A percentile compares a stretch with the other conserved stretches of the same genome.
These are phyloP conservation scores for Phytophthora chlamydospora DNA, from an alignment of 352 stramenopile genomes.

Conservation along the genomic window DNA sequence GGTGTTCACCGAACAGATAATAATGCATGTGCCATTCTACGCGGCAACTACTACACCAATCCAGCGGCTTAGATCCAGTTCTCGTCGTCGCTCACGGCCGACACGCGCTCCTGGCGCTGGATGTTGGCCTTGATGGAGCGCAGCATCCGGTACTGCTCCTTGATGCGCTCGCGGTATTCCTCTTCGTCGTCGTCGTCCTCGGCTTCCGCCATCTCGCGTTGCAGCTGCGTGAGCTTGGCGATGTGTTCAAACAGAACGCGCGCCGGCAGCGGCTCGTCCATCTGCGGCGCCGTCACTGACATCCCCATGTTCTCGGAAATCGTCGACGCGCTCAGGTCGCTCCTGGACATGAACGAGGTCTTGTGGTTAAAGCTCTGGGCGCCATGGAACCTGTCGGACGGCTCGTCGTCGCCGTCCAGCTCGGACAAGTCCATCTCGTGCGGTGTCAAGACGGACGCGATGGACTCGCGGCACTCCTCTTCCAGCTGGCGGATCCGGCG, in stretches of 20 bases:
- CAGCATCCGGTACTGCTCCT: constrained; percentile 63
- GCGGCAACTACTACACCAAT: constrained; percentile 15
- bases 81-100: constrained; percentile 17
- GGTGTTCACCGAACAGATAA: constrained; percentile 8
- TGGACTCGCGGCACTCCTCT: constrained; percentile 62
- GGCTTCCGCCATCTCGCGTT: constrained; percentile 55
- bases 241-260: constrained; percentile 57
- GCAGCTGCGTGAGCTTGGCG: constrained; percentile 55
- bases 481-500: constrained; percentile 52
- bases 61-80: constrained; percentile 28
- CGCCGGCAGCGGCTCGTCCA: constrained; percentile 50
- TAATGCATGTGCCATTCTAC: constrained; percentile 26
- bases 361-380: constrained; percentile 24
- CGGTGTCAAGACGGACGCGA: constrained; percentile 54
- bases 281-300: constrained; percentile 3
- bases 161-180: constrained; percentile 56
- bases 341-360: constrained; percentile 27
- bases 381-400: constrained; percentile 11
- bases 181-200: constrained; percentile 54
- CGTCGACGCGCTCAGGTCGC: constrained; percentile 34
- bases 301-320: constrained; percentile 31
- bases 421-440: constrained; percentile 55
- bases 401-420: constrained; percentile 39
- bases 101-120: constrained; percentile 15
- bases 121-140: constrained; percentile 52